Evolutionary conservation across 1,139 yeast genomes (phyloP), one percentile per base, ranked within the genome.

Genomic region (Hyphopichia fennica): DNA sequence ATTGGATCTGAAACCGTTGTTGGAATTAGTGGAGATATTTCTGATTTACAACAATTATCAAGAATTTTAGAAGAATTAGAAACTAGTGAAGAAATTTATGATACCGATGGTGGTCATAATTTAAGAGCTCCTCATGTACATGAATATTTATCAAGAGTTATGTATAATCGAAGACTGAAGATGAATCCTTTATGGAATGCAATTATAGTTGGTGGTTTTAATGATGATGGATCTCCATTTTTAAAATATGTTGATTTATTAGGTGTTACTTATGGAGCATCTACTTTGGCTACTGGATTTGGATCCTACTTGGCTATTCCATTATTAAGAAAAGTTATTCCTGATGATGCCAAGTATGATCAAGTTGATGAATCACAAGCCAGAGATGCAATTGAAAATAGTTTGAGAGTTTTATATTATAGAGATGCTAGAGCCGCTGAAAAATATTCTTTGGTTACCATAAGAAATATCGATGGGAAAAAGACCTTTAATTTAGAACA

Each of bases 151-250:
- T 82, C 95, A 37, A 81, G 87, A 48, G 85, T 91, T 36, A 75
- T 91, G 75, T 95, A 95, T 68, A 75, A 80, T 53, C 82, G 98
- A 66, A 82, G 99, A 66, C 79, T 87, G 41, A 89, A 91, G 65
- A 84, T 95, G 93, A 81, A 95, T 62, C 99, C 99, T 19, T 76
- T 90, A 50, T 95, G 99, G 99, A 95, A 93, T 65, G 87, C 98
- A 0, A 72, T 88, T 33, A 74, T 95, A 44, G 97, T 93, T 40
- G 97, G 91, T 9, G 99, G 98, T 4, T 77, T 85, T 54, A 86
- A 84, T 60, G 84, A 82, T 45, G 84, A 80, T 46, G 58, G 65
- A 33, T 79, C 79, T 35, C 85, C 88, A 41, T 87, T 87, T 56
- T 74, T 93, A 57, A 83, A 84, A 52, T 91, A 87, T 59, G 96